Evolutionary conservation across 805 yeast genomes (phyloP).

Genomic region (Saccharomycopsis selenospora): DNA sequence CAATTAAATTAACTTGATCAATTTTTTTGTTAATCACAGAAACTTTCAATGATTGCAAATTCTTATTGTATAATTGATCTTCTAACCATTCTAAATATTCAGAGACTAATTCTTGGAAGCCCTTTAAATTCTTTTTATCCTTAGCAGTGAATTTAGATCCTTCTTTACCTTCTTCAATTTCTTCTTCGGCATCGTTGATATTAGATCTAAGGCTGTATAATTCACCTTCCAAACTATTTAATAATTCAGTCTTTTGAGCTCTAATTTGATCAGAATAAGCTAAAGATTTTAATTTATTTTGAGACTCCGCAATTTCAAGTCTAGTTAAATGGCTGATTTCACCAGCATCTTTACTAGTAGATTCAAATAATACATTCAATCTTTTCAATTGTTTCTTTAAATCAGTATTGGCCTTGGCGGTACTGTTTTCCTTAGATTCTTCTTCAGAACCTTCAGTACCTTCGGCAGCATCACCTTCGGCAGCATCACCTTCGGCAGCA

Average conservation of each 20-base stretch:
- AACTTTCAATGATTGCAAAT: constrained; percentile 14
- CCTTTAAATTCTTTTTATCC: constrained; percentile 5
- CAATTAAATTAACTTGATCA: constrained; percentile 14
- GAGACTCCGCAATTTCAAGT: constrained; percentile 3
- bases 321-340: constrained; percentile 8
- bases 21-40: constrained; percentile 14
- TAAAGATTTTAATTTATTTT: constrained; percentile 16
- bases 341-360: not conserved
- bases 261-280: constrained; percentile 16
- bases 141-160: not conserved
- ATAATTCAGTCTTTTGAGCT: constrained; percentile 16
- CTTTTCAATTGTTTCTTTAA: constrained; percentile 2
- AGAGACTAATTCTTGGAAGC: constrained; percentile 15
- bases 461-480: not conserved
- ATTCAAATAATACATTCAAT: constrained; percentile 4
- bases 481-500: not conserved
- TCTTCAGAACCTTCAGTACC: not conserved
- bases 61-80: constrained; percentile 16
- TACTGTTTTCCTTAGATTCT: constrained; percentile 2
- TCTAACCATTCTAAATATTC: constrained; percentile 22
- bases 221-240: constrained; percentile 20
- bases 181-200: constrained; percentile 18
- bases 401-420: not conserved
- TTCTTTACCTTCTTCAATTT: constrained; percentile 11
- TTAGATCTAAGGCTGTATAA: constrained; percentile 17